Evolutionary conservation across 164 flowering plant species (phyloP), one percentile per base, ranked within the genome.

Genomic region (Sextonia rubra): DNA sequence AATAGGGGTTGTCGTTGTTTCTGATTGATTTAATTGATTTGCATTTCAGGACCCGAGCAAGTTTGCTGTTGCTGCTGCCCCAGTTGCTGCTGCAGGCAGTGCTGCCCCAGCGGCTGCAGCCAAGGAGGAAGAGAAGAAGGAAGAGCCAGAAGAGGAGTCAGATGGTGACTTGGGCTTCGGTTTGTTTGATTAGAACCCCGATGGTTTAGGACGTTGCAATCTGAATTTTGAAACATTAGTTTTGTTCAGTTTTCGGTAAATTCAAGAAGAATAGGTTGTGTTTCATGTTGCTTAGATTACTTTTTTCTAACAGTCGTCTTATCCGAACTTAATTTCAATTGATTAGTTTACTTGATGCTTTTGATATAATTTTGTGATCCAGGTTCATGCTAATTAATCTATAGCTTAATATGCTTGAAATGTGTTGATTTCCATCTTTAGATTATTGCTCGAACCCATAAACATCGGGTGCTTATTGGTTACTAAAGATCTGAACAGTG

Each of bases 41-140:
- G 60, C 8, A 29, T 29, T 47, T 79, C 76, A 90, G 94, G 91
- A 90, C 77, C 92, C 92, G 2, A 82, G 86, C 82, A 90, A 90
- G 85, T 88, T 88, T 76, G 90, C 85, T 3, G 87, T 73, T 63
- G 85, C 86, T 9, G 79, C 58, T 4, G 84, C 89, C 56, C 75
- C 86, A 12, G 84, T 37, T 49, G 80, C 81, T 12, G 78, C 77
- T 63, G 71, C 77, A 47, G 74, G 22, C 49, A 22, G 74, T 58
- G 70, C 73, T 62, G 70, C 80, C 0, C 64, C 82, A 2, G 77
- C 83, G 47, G 85, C 81, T 26, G 71, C 82, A 17, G 63, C 76
- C 49, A 55, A 65, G 47, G 77, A 74, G 73, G 87, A 82, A 71
- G 85, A 80, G 71, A 79, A 82, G 83, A 76, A 83, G 73, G 87